Evolutionary conservation across 139 green algal genomes (phyloP), one percentile per base, ranked within the genome.

Genomic region (Raphidocelis subcapitata): DNA sequence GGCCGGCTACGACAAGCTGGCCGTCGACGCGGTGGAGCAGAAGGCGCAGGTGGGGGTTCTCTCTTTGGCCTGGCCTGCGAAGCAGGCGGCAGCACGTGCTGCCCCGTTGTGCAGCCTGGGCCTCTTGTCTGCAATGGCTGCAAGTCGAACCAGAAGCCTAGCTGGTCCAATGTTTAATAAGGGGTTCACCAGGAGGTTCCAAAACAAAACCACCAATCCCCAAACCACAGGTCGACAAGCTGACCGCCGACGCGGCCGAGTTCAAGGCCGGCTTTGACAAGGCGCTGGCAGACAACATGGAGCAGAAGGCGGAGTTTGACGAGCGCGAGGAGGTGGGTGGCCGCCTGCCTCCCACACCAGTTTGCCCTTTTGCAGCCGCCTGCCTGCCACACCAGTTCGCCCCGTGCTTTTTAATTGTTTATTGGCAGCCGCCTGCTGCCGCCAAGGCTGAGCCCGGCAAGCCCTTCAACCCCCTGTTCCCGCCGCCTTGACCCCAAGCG

Each of bases 221-320:
- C 8, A 8, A 33, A 3, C 12, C 56, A 31, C 52, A 66, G 57
- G 57, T 63, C 3, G 62, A 62, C 32, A 74, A 80, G 35, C 41
- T 60, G 10, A 36, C 65, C 29, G 66, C 65, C 29, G 63, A 79
- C 35, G 74, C 67, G 56, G 60, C 35, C 44, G 60, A 72, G 24
- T 69, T 64, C 74, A 80, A 83, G 60, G 65, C 67, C 46, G 46
- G 57, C 8, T 73, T 61, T 4, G 78, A 80, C n/a, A 70, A 79
- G 61, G 29, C 60, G 26, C 46, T 57, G 49, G 55, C 26, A 16
- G 65, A 79, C 49, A 49, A 65, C 16, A 12, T 28, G 47, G 71
- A 76, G 65, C 60, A 72, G 35, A 78, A 82, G 65, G 56, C 56
- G 2, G 32, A 72, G 60, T 72, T 75, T 51, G 71, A 71, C 61